A percentile compares a stretch with the other conserved stretches of the same genome.
Evolutionary conservation across 331 rosid species (phyloP).

Genomic region (Cydonia oblonga): DNA sequence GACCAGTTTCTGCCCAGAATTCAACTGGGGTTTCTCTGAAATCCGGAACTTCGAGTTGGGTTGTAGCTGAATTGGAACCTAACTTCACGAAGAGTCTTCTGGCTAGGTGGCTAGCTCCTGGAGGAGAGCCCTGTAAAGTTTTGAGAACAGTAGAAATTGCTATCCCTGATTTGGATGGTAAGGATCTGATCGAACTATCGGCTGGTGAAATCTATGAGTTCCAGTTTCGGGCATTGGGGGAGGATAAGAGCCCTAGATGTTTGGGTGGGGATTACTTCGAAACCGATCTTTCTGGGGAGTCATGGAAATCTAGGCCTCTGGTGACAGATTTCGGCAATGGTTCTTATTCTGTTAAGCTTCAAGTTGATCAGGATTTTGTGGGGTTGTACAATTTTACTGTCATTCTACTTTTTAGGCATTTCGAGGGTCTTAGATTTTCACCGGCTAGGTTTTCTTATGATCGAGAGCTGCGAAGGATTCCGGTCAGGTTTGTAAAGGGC

Average conservation of each 20-base stretch:
- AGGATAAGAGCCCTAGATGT: constrained; percentile 58
- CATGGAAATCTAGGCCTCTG: constrained; percentile 79
- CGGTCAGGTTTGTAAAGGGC: constrained; percentile 38
- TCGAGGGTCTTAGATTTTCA: constrained; percentile 65
- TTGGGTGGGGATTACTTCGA: constrained; percentile 90
- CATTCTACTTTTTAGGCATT: constrained; percentile 60
- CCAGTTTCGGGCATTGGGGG: constrained; percentile 59
- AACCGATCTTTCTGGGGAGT: constrained; percentile 71
- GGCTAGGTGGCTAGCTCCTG: constrained; percentile 56
- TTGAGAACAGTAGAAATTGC: constrained; percentile 45
- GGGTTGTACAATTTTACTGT: constrained; percentile 58
- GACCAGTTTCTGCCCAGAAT: constrained; percentile 20
- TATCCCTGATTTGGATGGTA: constrained; percentile 45
- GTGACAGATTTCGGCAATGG: constrained; percentile 75
- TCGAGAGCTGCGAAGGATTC: constrained; percentile 35
- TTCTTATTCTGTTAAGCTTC: constrained; percentile 59
- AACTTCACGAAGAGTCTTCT: constrained; percentile 52
- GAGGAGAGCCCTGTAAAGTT: constrained; percentile 69
- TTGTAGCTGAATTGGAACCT: constrained; percentile 51
- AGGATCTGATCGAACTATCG: constrained; percentile 33
- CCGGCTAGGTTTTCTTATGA: constrained; percentile 50
- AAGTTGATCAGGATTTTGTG: constrained; percentile 66
- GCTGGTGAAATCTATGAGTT: constrained; percentile 71
- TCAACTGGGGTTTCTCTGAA: constrained; percentile 10
- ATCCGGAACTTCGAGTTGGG: constrained; percentile 30